Evolutionary conservation across 2,329 filamentous ascomycete species (phyloP).

Genomic region (Phaeoacremonium minimum): DNA sequence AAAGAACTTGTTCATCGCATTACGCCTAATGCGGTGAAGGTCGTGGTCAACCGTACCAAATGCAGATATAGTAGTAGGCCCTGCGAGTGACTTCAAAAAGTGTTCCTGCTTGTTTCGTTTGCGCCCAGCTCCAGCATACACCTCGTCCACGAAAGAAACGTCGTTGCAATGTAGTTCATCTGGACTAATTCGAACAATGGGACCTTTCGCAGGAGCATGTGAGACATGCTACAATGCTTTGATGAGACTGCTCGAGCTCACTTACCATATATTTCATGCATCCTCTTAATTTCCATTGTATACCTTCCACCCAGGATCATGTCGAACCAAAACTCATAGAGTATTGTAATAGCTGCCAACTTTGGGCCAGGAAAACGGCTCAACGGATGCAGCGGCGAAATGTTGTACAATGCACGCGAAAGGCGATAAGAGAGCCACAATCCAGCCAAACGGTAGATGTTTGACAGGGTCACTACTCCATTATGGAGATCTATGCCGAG

Average conservation of each 20-base stretch:
- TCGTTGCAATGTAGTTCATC: constrained; percentile 6
- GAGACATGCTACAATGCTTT: background rate
- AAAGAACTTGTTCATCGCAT: constrained; percentile 3
- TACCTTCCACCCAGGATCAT: constrained; percentile 1
- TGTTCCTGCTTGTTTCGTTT: constrained; percentile 2
- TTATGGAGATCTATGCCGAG: too few relatives aligned
- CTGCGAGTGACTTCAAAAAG: constrained; percentile 1
- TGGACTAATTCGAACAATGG: constrained; percentile 4
- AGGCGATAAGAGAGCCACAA: too few relatives aligned
- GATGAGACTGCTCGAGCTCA: background rate
- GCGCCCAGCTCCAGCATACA: constrained; percentile 3
- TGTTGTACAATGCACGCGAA: too few relatives aligned
- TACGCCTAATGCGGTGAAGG: constrained; percentile 1
- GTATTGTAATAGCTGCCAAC: constrained; percentile 2
- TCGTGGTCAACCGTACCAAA: constrained; percentile 3
- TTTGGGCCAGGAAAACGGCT: constrained; percentile 2
- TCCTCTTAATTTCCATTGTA: constrained; percentile 1
- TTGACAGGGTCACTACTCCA: too few relatives aligned
- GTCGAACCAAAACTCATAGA: constrained; percentile 5
- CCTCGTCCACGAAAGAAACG: constrained; percentile 2
- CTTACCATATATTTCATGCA: constrained; percentile 6
- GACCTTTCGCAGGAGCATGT: background rate
- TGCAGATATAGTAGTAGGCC: background rate
- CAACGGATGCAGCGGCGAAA: constrained; percentile 4
- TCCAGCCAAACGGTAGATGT: too few relatives aligned